Percentiles rank a stretch among this genome's conserved stretches.
phyloP scores from a whole-genome alignment of 75 land plant species.

The Sequoiadendron giganteum region DNA sequence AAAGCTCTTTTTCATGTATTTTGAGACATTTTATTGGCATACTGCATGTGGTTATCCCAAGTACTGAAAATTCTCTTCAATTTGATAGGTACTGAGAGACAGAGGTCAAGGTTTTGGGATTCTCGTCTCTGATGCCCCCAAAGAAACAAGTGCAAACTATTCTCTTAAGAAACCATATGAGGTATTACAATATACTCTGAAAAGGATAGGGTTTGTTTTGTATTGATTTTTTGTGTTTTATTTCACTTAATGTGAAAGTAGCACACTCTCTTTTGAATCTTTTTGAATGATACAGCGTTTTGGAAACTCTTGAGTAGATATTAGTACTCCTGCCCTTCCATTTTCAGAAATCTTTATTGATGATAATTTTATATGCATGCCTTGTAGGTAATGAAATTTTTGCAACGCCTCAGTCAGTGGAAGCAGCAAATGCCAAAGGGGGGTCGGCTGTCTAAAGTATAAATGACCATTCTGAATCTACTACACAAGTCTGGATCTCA shows the following conservation, averaged over 20 bases:
- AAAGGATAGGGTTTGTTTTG: background rate
- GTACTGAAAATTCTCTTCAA: background rate
- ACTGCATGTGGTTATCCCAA: background rate
- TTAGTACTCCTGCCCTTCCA: background rate
- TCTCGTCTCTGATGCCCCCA: slow-evolving; percentile 60
- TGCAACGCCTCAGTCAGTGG: slow-evolving; percentile 61
- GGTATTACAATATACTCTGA: slow-evolving; percentile 20
- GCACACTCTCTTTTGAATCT: background rate
- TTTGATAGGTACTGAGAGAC: slow-evolving; percentile 46
- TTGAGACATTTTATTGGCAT: background rate
- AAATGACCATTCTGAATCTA: slow-evolving; percentile 1
- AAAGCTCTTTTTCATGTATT: background rate
- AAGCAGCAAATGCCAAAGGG: slow-evolving; percentile 17
- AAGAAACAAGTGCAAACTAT: slow-evolving; percentile 62
- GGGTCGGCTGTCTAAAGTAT: slow-evolving; percentile 8
- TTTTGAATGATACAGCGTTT: background rate
- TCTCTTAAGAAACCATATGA: slow-evolving; percentile 73
- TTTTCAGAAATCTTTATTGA: background rate
- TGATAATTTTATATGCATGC: background rate
- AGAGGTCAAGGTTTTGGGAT: slow-evolving; percentile 71
- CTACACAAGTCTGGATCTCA: background rate
- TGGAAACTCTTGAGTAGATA: background rate
- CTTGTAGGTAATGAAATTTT: slow-evolving; percentile 63
- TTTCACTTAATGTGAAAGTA: background rate
- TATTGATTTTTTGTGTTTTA: background rate